These are phyloP conservation scores for Lipomyces anomalus DNA, from an alignment of 805 yeast species.

Conservation along the genomic window DNA sequence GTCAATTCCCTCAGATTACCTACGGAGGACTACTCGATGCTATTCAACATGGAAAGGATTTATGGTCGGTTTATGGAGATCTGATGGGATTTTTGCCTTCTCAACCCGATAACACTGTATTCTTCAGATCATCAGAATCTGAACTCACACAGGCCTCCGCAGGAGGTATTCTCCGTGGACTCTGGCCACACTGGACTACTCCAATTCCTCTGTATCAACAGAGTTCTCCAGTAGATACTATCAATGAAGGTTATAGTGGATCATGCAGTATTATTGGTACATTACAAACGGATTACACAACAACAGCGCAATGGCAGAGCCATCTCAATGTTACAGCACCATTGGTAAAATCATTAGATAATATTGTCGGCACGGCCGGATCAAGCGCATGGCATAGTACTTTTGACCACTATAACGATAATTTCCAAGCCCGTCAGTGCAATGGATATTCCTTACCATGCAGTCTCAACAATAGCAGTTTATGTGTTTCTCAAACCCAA, in stretches of 20 bases:
- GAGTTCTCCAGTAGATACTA: constrained; percentile 33
- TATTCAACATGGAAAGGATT: constrained; percentile 37
- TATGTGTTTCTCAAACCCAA: constrained; percentile 31
- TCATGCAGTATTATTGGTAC: constrained; percentile 34
- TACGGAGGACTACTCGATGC: constrained; percentile 40
- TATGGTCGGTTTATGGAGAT: constrained; percentile 37
- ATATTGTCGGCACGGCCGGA: too few relatives aligned
- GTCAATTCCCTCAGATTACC: constrained; percentile 41
- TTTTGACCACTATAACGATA: constrained; percentile 42
- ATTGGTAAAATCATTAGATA: too few relatives aligned
- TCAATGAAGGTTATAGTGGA: constrained; percentile 38
- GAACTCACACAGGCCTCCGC: constrained; percentile 41
- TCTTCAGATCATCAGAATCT: constrained; percentile 38
- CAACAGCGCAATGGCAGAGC: constrained; percentile 35
- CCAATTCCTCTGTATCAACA: constrained; percentile 34
- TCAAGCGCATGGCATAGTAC: too few relatives aligned
- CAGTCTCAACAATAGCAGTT: constrained; percentile 27
- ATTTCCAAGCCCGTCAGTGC: constrained; percentile 39
- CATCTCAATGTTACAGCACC: constrained; percentile 35
- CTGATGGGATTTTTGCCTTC: constrained; percentile 34
- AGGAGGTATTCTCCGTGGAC: constrained; percentile 35
- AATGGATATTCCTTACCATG: constrained; percentile 36
- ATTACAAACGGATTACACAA: constrained; percentile 28
- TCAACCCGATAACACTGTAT: constrained; percentile 31
- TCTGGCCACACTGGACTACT: constrained; percentile 34